Evolutionary conservation across 2,329 filamentous ascomycete genomes (phyloP).

Genomic region (Clonostachys rosea): DNA sequence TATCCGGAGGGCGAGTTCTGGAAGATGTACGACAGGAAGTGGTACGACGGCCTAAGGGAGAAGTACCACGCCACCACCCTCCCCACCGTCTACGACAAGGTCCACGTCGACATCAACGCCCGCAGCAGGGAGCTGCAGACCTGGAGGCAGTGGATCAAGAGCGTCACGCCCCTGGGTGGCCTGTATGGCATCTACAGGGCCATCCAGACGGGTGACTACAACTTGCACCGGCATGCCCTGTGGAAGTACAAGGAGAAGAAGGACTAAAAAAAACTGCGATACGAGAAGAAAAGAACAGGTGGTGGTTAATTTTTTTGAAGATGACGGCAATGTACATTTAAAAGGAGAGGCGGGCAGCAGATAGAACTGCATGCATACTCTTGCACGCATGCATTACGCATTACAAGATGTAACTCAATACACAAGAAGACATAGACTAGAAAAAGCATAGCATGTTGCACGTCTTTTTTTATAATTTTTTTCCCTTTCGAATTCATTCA

Average conservation of each 20-base stretch:
- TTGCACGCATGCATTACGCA: not conserved
- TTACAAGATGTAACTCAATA: not conserved
- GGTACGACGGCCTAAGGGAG: constrained; percentile 57
- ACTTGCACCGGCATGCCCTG: constrained; percentile 43
- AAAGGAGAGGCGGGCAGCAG: no score
- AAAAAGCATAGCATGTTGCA: not conserved
- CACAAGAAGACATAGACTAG: not conserved
- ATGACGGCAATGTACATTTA: not conserved
- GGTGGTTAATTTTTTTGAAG: not conserved
- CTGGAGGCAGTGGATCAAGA: constrained; percentile 37
- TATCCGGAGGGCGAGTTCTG: constrained; percentile 72
- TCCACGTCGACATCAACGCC: constrained; percentile 48
- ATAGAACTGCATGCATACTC: not conserved
- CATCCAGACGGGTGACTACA: constrained; percentile 52
- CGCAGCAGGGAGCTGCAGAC: constrained; percentile 28
- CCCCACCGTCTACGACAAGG: constrained; percentile 69
- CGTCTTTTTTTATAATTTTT: not conserved
- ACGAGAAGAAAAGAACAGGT: not conserved
- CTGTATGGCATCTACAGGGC: constrained; percentile 55
- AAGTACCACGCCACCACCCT: constrained; percentile 60
- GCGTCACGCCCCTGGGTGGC: constrained; percentile 50
- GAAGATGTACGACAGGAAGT: constrained; percentile 49
- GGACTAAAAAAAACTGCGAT: not conserved
- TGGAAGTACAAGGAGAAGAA: constrained; percentile 44
- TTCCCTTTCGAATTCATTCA: not conserved